phyloP scores from a whole-genome alignment of 2,329 filamentous ascomycete species.

The Ophiobolus disseminans region DNA sequence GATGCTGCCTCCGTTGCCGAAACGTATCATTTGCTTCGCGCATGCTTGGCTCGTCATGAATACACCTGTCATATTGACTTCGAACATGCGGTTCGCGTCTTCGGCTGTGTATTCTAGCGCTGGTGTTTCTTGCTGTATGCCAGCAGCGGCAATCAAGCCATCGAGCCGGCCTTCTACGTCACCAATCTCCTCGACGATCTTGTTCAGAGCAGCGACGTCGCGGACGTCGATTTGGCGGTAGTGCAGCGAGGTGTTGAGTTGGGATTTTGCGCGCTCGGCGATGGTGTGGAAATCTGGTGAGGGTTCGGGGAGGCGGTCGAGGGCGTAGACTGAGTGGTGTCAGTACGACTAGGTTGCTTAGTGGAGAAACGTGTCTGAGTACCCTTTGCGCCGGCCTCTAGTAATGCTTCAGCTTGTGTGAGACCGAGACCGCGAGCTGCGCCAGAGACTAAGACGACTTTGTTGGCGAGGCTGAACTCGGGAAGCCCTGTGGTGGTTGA shows the following conservation, averaged over 20 bases:
- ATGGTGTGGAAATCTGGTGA: slow-evolving; percentile 69
- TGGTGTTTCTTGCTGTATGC: slow-evolving; percentile 81
- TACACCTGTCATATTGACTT: slow-evolving; percentile 66
- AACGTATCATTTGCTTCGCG: slow-evolving; percentile 68
- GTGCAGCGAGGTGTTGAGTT: slow-evolving; percentile 71
- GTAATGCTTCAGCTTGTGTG: slow-evolving; percentile 73
- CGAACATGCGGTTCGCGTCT: slow-evolving; percentile 68
- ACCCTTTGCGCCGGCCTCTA: slow-evolving; percentile 77
- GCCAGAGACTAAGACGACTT: slow-evolving; percentile 74
- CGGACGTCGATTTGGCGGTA: slow-evolving; percentile 85
- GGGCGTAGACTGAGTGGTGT: slow-evolving; percentile 63
- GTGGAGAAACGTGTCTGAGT: slow-evolving; percentile 4
- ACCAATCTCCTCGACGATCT: slow-evolving; percentile 72
- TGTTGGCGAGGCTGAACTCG: slow-evolving; percentile 78
- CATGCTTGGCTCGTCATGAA: slow-evolving; percentile 70
- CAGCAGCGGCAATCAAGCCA: slow-evolving; percentile 76
- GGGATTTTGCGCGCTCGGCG: slow-evolving; percentile 66
- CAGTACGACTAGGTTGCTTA: background rate
- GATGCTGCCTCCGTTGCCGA: slow-evolving; percentile 66
- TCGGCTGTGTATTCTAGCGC: slow-evolving; percentile 77
- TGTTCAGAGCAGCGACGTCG: slow-evolving; percentile 71
- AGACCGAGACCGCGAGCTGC: slow-evolving; percentile 76
- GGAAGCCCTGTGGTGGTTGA: slow-evolving; percentile 57
- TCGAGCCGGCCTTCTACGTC: slow-evolving; percentile 75
- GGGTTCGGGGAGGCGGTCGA: slow-evolving; percentile 68